Base-by-base conservation (phyloP, 176 grass and related monocot species). In the Paspalum notatum region DNA sequence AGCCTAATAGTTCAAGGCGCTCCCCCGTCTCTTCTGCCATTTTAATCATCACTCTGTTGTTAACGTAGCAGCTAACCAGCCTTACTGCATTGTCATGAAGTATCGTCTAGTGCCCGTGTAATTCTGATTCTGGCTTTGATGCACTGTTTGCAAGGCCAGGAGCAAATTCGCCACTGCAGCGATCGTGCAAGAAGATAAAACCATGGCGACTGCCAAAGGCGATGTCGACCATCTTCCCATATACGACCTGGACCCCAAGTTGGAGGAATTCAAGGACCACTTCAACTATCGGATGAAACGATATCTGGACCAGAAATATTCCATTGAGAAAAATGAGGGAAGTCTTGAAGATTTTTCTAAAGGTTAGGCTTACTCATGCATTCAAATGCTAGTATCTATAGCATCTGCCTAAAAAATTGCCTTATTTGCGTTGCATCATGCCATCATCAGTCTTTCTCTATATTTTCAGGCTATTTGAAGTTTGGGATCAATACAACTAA, bases 401-500 rank as follows among this genome's bases (percentile, higher is more conserved):
- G 32, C 39, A 68, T 68, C 20, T 25, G 14, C 55, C 9, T 39
- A 3, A 9, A 62, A 46, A 78, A 65, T 4, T 46, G 17, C 38
- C 21, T 70, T 62, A 5, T 50, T 54, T 88, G 66, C 11, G 3
- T 32, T 32, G 32, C 32, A 32, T 32, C 32, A 32, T 32, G 32
- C 32, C 32, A 12, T 75, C 46, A 48, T 68, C 27, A 55, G 81
- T 24, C 15, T 67, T 57, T 72, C 41, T 52, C 7, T 24, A 17
- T 82, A 8, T 80, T 46, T 80, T 15, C 44, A 98, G 95, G 95
- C 62, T 98, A 98, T 43, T 79, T 95, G 78, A 98, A 98, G 68
- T 98, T 98, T 87, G 95, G 95, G 70, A 87, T 98, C 48, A 98
- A 93, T 37, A 84, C 77, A 71, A 78, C 77, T 68, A n/a, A 67